phyloP scores from a whole-genome alignment of 768 basidiomycete genomes.

The Trametes coccinea region DNA sequence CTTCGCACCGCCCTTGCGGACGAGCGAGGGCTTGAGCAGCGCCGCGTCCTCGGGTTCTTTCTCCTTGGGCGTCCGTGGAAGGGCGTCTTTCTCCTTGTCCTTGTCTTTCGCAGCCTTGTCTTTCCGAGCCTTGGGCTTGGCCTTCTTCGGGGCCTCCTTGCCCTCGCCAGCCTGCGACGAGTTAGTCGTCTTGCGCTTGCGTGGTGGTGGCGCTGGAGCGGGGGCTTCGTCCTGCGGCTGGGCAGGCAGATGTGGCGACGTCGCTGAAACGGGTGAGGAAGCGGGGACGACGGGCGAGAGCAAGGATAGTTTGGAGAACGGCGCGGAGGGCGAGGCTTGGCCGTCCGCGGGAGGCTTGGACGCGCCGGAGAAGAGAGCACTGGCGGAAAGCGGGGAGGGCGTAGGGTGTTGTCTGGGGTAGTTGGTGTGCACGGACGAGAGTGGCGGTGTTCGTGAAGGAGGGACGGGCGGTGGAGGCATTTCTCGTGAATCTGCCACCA shows the following conservation, averaged over 20 bases:
- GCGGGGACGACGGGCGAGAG: conserved; percentile 35
- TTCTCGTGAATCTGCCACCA: conserved; percentile 34
- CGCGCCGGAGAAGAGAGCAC: neutral
- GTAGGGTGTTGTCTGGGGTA: conserved; percentile 16
- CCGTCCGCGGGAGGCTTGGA: conserved; percentile 7
- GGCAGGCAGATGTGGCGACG: neutral
- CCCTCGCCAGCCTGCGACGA: neutral
- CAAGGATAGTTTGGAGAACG: conserved; percentile 56
- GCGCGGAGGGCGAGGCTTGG: conserved; percentile 43
- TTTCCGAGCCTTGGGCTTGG: neutral
- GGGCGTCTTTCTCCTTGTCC: neutral
- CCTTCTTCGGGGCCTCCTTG: conserved; percentile 11
- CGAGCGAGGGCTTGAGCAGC: conserved; percentile 10
- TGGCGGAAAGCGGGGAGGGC: neutral
- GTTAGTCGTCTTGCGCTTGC: conserved; percentile 2
- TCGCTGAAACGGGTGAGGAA: conserved; percentile 10
- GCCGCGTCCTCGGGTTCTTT: conserved; percentile 2
- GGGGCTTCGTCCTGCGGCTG: neutral
- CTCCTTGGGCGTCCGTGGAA: neutral
- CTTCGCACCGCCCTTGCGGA: conserved; percentile 5
- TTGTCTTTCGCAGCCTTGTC: conserved; percentile 2
- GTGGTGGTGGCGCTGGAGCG: neutral
- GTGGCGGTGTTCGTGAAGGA: conserved; percentile 43
- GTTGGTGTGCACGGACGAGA: conserved; percentile 24
- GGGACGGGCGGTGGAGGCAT: conserved; percentile 58